These are phyloP conservation scores for Dysphania ambrosioides DNA, from an alignment of 148 eudicot genomes.

Conservation along the genomic window DNA sequence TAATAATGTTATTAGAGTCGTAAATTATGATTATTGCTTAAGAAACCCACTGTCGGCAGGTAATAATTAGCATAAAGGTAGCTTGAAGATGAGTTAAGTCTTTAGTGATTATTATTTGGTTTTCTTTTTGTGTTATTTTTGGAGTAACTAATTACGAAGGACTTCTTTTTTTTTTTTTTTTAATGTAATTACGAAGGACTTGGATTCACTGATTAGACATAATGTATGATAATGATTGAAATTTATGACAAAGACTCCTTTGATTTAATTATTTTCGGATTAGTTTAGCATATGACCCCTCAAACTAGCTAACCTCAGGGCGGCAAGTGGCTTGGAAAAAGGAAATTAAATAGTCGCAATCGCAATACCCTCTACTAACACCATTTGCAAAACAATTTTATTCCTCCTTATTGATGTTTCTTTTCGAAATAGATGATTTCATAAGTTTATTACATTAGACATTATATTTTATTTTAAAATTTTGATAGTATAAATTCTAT, in stretches of 20 bases:
- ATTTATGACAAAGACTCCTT: neutral
- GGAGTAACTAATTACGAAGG: neutral
- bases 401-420: too few relatives aligned
- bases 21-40: conserved; percentile 11
- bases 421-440: too few relatives aligned
- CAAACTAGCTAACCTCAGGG: neutral
- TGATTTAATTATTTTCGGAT: neutral
- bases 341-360: too few relatives aligned
- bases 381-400: neutral
- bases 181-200: neutral
- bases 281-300: neutral
- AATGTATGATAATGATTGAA: neutral
- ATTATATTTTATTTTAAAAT: too few relatives aligned
- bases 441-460: too few relatives aligned
- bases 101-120: neutral
- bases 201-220: neutral
- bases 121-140: neutral
- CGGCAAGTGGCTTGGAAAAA: conserved; percentile 6
- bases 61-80: neutral
- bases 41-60: conserved; percentile 20
- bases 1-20: neutral
- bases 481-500: too few relatives aligned
- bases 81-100: neutral
- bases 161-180: too few relatives aligned
- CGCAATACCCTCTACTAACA: neutral